Evolutionary conservation across 1,284 basidiomycete genomes (phyloP).

Genomic region (Thecaphora frezii): DNA sequence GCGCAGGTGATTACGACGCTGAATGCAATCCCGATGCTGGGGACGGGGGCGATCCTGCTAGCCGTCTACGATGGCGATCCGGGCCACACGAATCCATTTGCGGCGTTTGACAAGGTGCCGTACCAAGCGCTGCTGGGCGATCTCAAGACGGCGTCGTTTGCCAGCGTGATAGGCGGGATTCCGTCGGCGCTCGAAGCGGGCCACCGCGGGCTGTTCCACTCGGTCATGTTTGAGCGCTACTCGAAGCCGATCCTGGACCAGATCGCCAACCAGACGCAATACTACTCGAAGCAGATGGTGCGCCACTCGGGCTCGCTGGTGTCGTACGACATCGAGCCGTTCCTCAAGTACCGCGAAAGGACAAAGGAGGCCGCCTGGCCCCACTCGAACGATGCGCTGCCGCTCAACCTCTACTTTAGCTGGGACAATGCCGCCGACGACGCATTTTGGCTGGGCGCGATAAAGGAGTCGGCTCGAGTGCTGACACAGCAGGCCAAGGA

Average conservation of each 20-base stretch:
- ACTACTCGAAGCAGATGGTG: conserved; percentile 14
- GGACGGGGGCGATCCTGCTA: conserved; percentile 22
- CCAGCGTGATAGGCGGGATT: conserved; percentile 24
- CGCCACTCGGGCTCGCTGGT: conserved; percentile 28
- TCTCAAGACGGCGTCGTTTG: conserved; percentile 33
- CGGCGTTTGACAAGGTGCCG: conserved; percentile 1
- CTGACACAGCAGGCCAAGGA: conserved; percentile 23
- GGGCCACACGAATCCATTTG: conserved; percentile 17
- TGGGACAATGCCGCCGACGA: conserved; percentile 42
- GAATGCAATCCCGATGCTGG: conserved; percentile 20
- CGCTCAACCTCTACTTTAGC: conserved; percentile 45
- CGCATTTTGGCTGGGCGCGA: conserved; percentile 27
- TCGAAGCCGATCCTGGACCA: conserved; percentile 31
- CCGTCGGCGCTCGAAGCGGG: conserved; percentile 25
- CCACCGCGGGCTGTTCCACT: conserved; percentile 42
- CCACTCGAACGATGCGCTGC: conserved; percentile 37
- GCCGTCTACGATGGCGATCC: conserved; percentile 33
- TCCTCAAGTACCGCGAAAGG: conserved; percentile 28
- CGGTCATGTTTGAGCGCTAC: conserved; percentile 36
- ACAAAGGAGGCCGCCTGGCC: conserved; percentile 28
- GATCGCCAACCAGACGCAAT: conserved; percentile 33
- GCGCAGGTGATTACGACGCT: conserved; percentile 41
- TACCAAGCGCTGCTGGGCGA: conserved; percentile 14
- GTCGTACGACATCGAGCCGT: conserved; percentile 49
- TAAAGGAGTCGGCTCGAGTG: conserved; percentile 22